Evolutionary conservation across 2,329 filamentous ascomycete species (phyloP).

Genomic region (Fusarium subtropicale): DNA sequence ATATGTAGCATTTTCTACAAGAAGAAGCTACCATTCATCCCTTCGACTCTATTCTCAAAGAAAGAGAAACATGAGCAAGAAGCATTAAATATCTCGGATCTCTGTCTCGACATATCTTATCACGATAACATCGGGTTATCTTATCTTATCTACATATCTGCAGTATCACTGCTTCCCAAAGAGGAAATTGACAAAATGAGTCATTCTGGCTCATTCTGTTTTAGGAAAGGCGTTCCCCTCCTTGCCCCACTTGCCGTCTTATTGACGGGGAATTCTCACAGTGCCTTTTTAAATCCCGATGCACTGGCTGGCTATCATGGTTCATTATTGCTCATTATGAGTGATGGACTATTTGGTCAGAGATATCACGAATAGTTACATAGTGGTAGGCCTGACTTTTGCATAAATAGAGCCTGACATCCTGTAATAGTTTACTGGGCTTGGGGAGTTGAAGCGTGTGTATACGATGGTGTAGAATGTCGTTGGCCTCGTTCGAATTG

Average conservation of each 20-base stretch:
- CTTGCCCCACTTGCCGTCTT: constrained; percentile 12
- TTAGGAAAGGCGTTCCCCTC: constrained; percentile 11
- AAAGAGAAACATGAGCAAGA: background rate
- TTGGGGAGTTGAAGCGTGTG: background rate
- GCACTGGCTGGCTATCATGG: constrained; percentile 43
- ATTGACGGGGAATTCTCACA: constrained; percentile 3
- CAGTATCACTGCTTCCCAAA: constrained; percentile 14
- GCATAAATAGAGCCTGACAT: background rate
- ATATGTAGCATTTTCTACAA: too few species aligned
- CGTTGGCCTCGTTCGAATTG: background rate
- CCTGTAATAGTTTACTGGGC: background rate
- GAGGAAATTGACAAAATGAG: constrained; percentile 45
- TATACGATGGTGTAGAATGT: background rate
- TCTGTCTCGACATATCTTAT: background rate
- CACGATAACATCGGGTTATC: background rate
- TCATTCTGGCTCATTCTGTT: constrained; percentile 51
- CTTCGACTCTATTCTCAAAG: too few species aligned
- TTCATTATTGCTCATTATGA: constrained; percentile 41
- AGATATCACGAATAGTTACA: background rate
- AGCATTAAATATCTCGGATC: background rate
- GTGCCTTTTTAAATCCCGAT: background rate
- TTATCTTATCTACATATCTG: background rate
- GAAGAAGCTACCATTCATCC: too few species aligned
- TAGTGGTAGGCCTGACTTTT: background rate
- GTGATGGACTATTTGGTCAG: background rate